These are phyloP conservation scores for Saccharomycopsis sp. DNA, from an alignment of 805 yeast genomes.

Conservation along the genomic window DNA sequence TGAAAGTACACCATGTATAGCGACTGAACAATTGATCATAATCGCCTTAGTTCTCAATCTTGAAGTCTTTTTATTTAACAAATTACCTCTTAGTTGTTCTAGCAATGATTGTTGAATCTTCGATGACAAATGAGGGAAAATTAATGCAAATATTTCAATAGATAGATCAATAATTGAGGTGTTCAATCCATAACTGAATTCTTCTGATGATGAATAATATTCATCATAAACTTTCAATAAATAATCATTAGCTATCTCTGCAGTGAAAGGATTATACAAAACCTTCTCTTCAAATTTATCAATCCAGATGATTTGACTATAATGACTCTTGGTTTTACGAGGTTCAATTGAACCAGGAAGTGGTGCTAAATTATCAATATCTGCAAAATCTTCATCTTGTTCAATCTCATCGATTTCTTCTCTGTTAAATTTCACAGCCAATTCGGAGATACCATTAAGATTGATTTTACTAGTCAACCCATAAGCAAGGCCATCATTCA, in stretches of 20 bases:
- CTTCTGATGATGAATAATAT: conserved; percentile 30
- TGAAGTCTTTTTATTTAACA: conserved; percentile 33
- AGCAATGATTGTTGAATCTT: conserved; percentile 85
- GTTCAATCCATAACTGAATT: conserved; percentile 36
- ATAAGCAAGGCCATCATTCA: conserved; percentile 37
- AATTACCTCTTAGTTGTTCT: conserved; percentile 61
- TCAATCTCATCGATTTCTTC: conserved; percentile 1
- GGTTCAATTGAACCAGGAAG: conserved; percentile 30
- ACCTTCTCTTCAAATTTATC: conserved; percentile 23
- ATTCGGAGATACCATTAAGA: conserved; percentile 31
- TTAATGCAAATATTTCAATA: conserved; percentile 63
- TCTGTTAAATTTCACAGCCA: conserved; percentile 27
- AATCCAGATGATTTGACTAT: conserved; percentile 22
- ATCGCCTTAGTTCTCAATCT: conserved; percentile 38
- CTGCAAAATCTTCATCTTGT: background rate
- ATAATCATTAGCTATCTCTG: conserved; percentile 18
- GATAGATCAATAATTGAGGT: conserved; percentile 67
- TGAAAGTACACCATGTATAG: conserved; percentile 46
- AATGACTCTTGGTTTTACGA: conserved; percentile 26
- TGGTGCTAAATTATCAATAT: conserved; percentile 20
- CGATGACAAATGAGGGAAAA: conserved; percentile 63
- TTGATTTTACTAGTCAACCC: conserved; percentile 49
- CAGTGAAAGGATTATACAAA: conserved; percentile 22
- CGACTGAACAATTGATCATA: conserved; percentile 53
- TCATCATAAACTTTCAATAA: conserved; percentile 23